A percentile compares a stretch with the other conserved stretches of the same genome.
These are phyloP conservation scores for Alternaria ethzedia DNA, from an alignment of 2,329 filamentous ascomycete genomes.

Conservation along the genomic window DNA sequence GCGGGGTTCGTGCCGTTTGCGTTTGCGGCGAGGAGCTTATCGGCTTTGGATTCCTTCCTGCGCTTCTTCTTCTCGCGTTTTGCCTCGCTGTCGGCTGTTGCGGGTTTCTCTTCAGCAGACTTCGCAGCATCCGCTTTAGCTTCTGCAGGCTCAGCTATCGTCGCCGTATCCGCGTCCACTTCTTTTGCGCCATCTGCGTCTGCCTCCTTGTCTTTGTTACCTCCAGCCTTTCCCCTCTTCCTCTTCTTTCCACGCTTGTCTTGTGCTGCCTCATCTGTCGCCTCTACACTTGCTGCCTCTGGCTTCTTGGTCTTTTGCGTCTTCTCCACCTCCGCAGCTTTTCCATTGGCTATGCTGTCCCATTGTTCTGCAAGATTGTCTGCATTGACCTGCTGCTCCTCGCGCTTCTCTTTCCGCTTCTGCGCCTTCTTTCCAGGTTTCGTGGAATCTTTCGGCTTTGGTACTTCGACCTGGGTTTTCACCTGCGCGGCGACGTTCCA, in stretches of 20 bases:
- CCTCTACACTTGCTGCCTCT: conserved; percentile 66
- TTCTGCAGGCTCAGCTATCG: conserved; percentile 34
- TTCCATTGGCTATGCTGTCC: conserved; percentile 54
- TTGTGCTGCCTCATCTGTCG: conserved; percentile 34
- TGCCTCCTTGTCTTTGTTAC: conserved; percentile 32
- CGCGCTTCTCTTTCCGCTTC: conserved; percentile 56
- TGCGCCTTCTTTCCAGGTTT: conserved; percentile 63
- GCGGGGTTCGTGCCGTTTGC: conserved; percentile 17
- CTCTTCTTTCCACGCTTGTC: conserved; percentile 47
- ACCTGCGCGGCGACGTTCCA: conserved; percentile 83
- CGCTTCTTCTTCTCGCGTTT: conserved; percentile 32
- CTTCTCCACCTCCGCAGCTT: conserved; percentile 48
- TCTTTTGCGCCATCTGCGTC: conserved; percentile 25
- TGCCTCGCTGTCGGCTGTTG: conserved; percentile 24
- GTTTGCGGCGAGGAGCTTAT: conserved; percentile 8
- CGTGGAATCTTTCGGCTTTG: conserved; percentile 41
- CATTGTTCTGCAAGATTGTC: conserved; percentile 58
- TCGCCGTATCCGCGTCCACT: conserved; percentile 24
- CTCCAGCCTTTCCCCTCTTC: conserved; percentile 36
- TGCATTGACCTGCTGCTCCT: conserved; percentile 83
- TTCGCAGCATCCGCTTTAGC: conserved; percentile 7
- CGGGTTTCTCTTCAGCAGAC: conserved; percentile 13
- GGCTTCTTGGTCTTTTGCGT: conserved; percentile 47
- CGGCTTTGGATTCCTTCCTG: conserved; percentile 14
- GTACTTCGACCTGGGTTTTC: conserved; percentile 68